Evolutionary conservation across 1,139 yeast genomes (phyloP).

Genomic region (Candida labiduridarum): DNA sequence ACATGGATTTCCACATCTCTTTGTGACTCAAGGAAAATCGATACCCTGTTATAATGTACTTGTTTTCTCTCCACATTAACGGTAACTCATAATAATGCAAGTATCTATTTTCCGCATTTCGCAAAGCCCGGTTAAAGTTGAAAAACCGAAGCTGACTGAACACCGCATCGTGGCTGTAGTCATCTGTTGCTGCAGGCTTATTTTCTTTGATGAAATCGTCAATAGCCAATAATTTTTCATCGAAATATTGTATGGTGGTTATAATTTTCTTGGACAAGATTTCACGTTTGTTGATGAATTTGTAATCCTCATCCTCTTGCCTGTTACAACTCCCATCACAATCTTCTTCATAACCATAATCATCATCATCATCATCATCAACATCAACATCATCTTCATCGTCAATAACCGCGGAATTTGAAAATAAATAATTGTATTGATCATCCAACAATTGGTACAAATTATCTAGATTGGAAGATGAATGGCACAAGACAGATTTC

Average conservation of each 20-base stretch:
- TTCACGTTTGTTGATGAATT: conserved; percentile 28
- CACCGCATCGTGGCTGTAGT: conserved; percentile 29
- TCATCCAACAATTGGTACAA: conserved; percentile 56
- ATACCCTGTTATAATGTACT: conserved; percentile 81
- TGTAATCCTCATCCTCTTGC: neutral
- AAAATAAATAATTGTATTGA: conserved; percentile 52
- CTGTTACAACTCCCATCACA: too few relatives aligned
- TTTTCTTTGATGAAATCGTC: conserved; percentile 49
- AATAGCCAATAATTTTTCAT: conserved; percentile 54
- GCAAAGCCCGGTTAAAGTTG: conserved; percentile 63
- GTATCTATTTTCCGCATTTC: conserved; percentile 55
- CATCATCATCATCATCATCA: conserved; percentile 18
- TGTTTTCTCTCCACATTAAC: conserved; percentile 90
- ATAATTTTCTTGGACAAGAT: conserved; percentile 46
- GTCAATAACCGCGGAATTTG: conserved; percentile 16
- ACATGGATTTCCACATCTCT: conserved; percentile 59
- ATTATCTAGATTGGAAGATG: conserved; percentile 47
- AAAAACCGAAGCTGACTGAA: conserved; percentile 50
- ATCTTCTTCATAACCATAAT: conserved; percentile 9
- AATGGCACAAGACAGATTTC: conserved; percentile 43
- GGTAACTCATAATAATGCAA: conserved; percentile 89
- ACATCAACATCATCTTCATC: conserved; percentile 22
- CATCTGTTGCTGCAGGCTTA: conserved; percentile 32
- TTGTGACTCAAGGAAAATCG: conserved; percentile 72
- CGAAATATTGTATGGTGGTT: conserved; percentile 57